Base-by-base conservation (phyloP, 1,139 yeast species). In the Geotrichum phurueaensis region DNA sequence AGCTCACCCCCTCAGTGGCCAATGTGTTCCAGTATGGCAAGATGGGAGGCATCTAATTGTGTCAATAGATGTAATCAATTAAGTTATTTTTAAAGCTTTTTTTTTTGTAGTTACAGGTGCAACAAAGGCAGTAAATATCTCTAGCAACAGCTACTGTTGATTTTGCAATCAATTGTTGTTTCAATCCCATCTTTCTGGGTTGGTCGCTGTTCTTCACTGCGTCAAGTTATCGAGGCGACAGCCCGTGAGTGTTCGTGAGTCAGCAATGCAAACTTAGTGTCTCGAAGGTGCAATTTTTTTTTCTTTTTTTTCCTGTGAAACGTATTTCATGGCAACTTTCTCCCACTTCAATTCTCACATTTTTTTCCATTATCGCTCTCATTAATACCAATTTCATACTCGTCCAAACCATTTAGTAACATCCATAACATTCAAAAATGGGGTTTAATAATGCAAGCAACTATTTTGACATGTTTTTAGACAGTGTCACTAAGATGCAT, bases 21-120 rank as follows among this genome's bases (percentile, higher is more conserved):
- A 69, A 67, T 55, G 67, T 69, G 45, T 71, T 71, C 61, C 74
- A 71, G 62, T 70, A 64, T 62, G 73, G 73, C 48, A 71, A 71
- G 61, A 71, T 71, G 74, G 74, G 74, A 6, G 73, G 73, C 20
- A 54, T 62, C 20, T 60, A 58, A 53, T 57, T 50, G 27, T n/a
- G 47, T 9, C 20, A 23, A 18, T 29, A 39, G 47, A 39, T 39
- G 47, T 39, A 15, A 39, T 39, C 22, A 39, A 39, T 18, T 39
- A 39, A 39, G 20, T 39, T 39, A 39, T 39, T 39, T 39, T 39
- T 39, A 7, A 7, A 13, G 9, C n/a, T 13, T 39, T 15, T 2
- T n/a, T 39, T 3, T 39, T 15, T 33, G 31, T 27, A 27, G 31
- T 27, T 27, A 1, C 9, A 27, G 31, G 31, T 27, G 31, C 31